These are phyloP conservation scores for Puccinia triticina DNA, from an alignment of 1,284 basidiomycete genomes.

Conservation along the genomic window DNA sequence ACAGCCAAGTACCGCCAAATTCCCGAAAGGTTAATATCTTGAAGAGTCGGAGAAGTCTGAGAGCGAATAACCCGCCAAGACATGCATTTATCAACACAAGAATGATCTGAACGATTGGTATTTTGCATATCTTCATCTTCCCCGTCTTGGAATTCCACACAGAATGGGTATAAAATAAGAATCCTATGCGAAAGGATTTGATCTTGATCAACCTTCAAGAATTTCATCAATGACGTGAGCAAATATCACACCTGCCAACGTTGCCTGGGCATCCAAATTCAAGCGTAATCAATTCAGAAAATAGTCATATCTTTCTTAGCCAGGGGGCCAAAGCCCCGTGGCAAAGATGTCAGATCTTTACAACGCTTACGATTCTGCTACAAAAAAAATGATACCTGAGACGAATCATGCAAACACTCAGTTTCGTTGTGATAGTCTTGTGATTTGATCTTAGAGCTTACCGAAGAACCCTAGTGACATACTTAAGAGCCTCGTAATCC, in stretches of 20 bases:
- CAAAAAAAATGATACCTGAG: slow-evolving; percentile 12
- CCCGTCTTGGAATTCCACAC: slow-evolving; percentile 12
- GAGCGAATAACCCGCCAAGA: background rate
- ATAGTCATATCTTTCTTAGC: background rate
- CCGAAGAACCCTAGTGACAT: background rate
- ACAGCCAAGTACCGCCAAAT: background rate
- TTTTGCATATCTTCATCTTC: slow-evolving; percentile 8
- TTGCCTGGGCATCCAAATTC: background rate
- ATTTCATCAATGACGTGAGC: background rate
- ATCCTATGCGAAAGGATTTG: background rate
- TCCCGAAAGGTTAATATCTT: background rate
- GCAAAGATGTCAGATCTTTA: background rate
- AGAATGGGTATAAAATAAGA: slow-evolving; percentile 1
- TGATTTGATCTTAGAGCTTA: background rate
- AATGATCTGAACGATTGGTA: slow-evolving; percentile 11
- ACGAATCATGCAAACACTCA: background rate
- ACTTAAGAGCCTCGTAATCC: background rate
- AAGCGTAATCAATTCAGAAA: background rate
- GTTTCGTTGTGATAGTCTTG: background rate
- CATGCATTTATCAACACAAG: background rate
- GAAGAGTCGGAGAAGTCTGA: background rate
- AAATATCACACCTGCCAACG: slow-evolving; percentile 15
- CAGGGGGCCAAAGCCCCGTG: background rate
- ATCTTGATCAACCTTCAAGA: background rate
- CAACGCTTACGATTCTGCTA: background rate